phyloP scores from a whole-genome alignment of 2,329 filamentous ascomycete genomes.

The Trichoderma brevicompactum region DNA sequence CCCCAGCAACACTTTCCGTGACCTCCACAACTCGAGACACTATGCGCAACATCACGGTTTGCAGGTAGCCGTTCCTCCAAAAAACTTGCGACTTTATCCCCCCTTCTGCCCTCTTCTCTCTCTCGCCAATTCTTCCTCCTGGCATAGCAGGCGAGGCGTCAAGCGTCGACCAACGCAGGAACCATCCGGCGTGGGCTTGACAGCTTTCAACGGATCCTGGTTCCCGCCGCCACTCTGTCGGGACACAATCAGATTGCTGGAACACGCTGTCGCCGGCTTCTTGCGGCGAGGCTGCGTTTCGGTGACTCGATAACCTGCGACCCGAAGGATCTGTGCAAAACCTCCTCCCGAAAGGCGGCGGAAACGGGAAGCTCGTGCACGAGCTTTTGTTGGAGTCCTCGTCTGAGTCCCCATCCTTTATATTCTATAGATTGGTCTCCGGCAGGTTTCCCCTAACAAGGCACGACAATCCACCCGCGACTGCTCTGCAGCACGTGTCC shows the following conservation, averaged over 20 bases:
- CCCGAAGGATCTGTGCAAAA: conserved; percentile 14
- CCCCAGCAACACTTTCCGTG: conserved; percentile 24
- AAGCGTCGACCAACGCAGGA: conserved; percentile 25
- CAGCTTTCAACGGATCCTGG: conserved; percentile 12
- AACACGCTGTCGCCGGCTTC: conserved; percentile 11
- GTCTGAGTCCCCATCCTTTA: not conserved
- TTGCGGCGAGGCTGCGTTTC: conserved; percentile 23
- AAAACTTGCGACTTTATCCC: conserved; percentile 20
- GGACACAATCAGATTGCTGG: not conserved
- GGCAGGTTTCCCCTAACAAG: not conserved
- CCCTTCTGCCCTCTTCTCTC: conserved; percentile 14
- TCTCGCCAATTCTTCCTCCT: conserved; percentile 23
- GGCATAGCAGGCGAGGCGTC: conserved; percentile 21
- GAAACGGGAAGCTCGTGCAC: conserved; percentile 9
- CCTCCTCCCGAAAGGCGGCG: not conserved
- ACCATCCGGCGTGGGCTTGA: conserved; percentile 19
- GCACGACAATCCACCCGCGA: not conserved
- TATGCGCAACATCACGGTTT: conserved; percentile 31
- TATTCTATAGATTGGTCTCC: conserved; percentile 1
- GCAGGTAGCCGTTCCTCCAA: conserved; percentile 29
- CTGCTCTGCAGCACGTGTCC: conserved; percentile 3
- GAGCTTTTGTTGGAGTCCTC: not conserved
- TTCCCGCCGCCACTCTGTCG: conserved; percentile 4
- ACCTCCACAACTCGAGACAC: conserved; percentile 30
- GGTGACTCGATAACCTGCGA: not conserved